Base-by-base conservation (phyloP, 192 early-diverging fungal species). In the Rhizophagus clarus region DNA sequence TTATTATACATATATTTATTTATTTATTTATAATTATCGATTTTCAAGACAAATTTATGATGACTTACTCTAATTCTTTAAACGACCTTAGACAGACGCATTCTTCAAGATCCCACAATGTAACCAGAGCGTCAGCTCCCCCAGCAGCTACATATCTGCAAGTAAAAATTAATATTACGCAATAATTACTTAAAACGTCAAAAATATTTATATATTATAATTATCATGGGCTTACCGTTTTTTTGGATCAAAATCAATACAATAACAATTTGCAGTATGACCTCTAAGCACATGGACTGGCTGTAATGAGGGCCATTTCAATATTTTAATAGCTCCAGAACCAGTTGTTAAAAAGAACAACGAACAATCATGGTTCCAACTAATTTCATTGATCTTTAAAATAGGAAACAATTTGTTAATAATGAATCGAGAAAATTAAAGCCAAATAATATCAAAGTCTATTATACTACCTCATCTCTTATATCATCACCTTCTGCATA, bases 181-280 rank as follows among this genome's bases (percentile, higher is more conserved):
- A 22, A 22, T 56, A 56, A 56, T 56, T 56, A 56, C n/a, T 22
- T 56, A 20, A 56, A 56, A 22, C 20, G 20, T 22, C 22, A 56
- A 56, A 32, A 32, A 40, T 40, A 40, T 40, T 0, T 40, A 8
- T 40, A 40, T 40, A 40, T 40, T 40, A 40, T 40, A 34, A 47
- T 32, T 37, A 26, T 70, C 37, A 26, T 49, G 10, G 26, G 45
- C 64, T 10, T 83, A 88, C 76, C 89, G 87, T 78, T 92, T 89
- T 29, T 85, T 84, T 24, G 94, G 94, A 88, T 96, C 95, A 81
- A 93, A 90, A 62, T 94, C 93, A 0, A 96, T 76, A 80, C 94
- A 94, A 76, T 93, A 93, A 61, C 93, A 93, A 63, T 92, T 94
- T n/a, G 93, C 90, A 0, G 93, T 95, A 74, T 96, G 95, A 4